Percentiles rank a stretch among this genome's conserved stretches.
phyloP scores from a whole-genome alignment of 257 asterid genomes.

The Ilex asprella region DNA sequence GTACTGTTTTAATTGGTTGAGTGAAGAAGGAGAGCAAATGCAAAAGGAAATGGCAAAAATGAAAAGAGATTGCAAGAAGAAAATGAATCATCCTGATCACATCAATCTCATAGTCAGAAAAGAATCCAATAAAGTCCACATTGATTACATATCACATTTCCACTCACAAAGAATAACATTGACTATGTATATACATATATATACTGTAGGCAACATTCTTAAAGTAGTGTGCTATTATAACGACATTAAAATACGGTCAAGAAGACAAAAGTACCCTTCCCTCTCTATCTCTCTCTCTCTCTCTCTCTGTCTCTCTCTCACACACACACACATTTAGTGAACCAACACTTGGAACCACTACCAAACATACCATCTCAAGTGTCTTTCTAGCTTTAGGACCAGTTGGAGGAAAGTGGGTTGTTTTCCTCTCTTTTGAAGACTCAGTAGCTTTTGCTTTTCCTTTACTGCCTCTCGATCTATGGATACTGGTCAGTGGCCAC shows the following conservation, averaged over 20 bases:
- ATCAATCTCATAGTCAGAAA: neutral
- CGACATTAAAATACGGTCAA: neutral
- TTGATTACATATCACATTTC: too few relatives aligned
- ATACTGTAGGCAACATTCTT: too few relatives aligned
- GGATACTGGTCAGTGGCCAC: conserved; percentile 98
- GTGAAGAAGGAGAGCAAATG: too few relatives aligned
- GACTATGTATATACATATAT: too few relatives aligned
- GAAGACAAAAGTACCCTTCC: neutral
- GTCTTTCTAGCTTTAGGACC: conserved; percentile 67
- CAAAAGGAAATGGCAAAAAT: too few relatives aligned
- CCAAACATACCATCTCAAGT: conserved; percentile 44
- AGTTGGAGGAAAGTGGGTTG: conserved; percentile 39
- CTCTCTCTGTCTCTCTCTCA: conserved; percentile 22
- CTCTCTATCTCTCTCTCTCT: conserved; percentile 11
- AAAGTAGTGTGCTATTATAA: too few relatives aligned
- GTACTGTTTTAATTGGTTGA: too few relatives aligned
- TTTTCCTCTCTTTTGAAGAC: conserved; percentile 39
- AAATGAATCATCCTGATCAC: too few relatives aligned
- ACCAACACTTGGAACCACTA: conserved; percentile 48
- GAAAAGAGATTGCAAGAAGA: too few relatives aligned
- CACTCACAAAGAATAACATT: too few relatives aligned
- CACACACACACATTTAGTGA: conserved; percentile 9
- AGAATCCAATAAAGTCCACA: neutral
- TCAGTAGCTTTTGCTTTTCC: conserved; percentile 14
- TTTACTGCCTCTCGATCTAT: conserved; percentile 32